A percentile compares a stretch with the other conserved stretches of the same genome.
phyloP scores from a whole-genome alignment of 2,329 filamentous ascomycete species.

The Aspergillus fumigatus region DNA sequence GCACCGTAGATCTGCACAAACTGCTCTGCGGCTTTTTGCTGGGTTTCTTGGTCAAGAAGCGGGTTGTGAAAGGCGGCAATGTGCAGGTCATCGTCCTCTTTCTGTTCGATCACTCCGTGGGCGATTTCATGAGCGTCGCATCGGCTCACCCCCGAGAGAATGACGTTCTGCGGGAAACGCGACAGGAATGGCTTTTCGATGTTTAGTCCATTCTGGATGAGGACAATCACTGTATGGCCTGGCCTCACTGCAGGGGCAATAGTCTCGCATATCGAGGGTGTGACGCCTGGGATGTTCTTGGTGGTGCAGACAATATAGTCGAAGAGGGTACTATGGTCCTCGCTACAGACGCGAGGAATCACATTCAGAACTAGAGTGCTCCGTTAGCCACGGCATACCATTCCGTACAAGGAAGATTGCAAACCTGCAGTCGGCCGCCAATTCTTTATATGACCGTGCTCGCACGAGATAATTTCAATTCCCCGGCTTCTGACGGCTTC shows the following conservation, averaged over 20 bases:
- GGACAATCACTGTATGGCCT: constrained; percentile 50
- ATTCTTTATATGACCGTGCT: constrained; percentile 48
- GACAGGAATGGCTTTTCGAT: constrained; percentile 53
- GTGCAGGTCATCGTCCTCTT: constrained; percentile 47
- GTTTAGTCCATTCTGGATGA: constrained; percentile 61
- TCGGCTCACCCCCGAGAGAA: constrained; percentile 52
- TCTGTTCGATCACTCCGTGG: constrained; percentile 49
- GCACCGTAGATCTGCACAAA: constrained; percentile 49
- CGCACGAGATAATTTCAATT: constrained; percentile 52
- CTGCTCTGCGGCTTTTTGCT: constrained; percentile 19
- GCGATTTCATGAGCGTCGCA: constrained; percentile 49
- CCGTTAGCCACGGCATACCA: neutral
- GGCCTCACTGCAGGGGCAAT: constrained; percentile 49
- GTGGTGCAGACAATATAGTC: constrained; percentile 58
- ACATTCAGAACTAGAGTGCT: constrained; percentile 40
- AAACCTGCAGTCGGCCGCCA: constrained; percentile 46
- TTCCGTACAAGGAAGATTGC: neutral
- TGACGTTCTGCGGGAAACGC: constrained; percentile 48
- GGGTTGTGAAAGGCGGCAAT: constrained; percentile 47
- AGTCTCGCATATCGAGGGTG: constrained; percentile 46
- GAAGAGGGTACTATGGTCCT: constrained; percentile 27
- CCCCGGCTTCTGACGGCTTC: constrained; percentile 44
- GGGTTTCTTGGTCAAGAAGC: neutral
- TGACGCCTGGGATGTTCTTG: constrained; percentile 56
- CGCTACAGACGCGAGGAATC: constrained; percentile 42